These are phyloP conservation scores for Entomophthora muscae DNA, from an alignment of 371 early-diverging fungal species.

Conservation along the genomic window DNA sequence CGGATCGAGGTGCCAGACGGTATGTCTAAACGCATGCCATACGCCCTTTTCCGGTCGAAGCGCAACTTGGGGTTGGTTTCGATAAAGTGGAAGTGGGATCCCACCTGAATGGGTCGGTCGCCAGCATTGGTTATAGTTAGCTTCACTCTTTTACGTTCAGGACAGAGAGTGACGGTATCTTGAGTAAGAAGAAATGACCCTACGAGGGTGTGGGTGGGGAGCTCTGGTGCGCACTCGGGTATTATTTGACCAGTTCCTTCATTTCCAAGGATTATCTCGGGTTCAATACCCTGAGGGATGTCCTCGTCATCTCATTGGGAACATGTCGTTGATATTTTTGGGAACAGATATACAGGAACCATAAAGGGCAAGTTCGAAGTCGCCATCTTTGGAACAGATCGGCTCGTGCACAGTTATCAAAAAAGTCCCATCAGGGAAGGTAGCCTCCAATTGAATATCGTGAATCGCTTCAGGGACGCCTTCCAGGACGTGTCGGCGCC, in stretches of 20 bases:
- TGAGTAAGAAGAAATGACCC: constrained; percentile 43
- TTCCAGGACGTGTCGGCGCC: constrained; percentile 61
- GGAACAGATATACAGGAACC: constrained; percentile 73
- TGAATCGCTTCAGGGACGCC: constrained; percentile 43
- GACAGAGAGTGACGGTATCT: constrained; percentile 47
- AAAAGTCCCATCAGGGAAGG: constrained; percentile 80
- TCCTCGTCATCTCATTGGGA: constrained; percentile 16
- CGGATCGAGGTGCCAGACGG: constrained; percentile 62
- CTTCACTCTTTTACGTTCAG: constrained; percentile 37
- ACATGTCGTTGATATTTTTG: constrained; percentile 20
- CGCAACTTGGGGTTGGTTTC: constrained; percentile 59
- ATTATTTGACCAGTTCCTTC: background rate
- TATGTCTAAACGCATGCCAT: constrained; percentile 75
- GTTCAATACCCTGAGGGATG: constrained; percentile 13
- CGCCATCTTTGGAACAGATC: constrained; percentile 57
- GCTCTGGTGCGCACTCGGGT: constrained; percentile 9
- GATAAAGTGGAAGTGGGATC: constrained; percentile 86
- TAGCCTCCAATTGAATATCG: constrained; percentile 79
- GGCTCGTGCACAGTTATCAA: constrained; percentile 82
- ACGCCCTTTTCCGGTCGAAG: constrained; percentile 67
- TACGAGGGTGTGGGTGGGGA: constrained; percentile 20
- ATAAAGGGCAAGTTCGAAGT: constrained; percentile 62
- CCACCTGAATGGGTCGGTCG: constrained; percentile 83
- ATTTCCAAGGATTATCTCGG: constrained; percentile 8
- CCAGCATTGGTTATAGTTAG: constrained; percentile 74